These are phyloP conservation scores for Mollisiaceae sp. DNA, from an alignment of 2,329 filamentous ascomycete genomes.

Conservation along the genomic window DNA sequence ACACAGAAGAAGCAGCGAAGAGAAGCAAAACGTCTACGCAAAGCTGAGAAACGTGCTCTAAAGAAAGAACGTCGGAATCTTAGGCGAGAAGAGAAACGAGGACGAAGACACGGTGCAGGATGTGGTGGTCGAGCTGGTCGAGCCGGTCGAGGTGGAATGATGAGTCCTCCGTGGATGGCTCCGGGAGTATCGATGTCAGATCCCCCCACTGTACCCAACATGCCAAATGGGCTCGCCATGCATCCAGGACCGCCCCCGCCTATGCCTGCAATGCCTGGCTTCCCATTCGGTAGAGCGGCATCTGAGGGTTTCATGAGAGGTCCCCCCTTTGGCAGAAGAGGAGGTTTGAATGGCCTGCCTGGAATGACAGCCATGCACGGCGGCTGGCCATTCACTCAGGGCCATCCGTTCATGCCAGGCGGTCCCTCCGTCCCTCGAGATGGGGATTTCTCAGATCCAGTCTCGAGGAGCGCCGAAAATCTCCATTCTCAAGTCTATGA, in stretches of 20 bases:
- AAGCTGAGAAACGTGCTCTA: slow-evolving; percentile 19
- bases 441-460: slow-evolving; percentile 6
- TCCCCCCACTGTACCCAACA: slow-evolving; percentile 5
- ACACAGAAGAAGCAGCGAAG: slow-evolving; percentile 42
- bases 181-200: background rate
- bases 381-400: slow-evolving; percentile 32
- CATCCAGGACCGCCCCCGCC: slow-evolving; percentile 12
- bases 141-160: background rate
- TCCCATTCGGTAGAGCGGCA: slow-evolving; percentile 27
- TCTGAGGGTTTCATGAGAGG: slow-evolving; percentile 19
- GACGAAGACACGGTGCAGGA: slow-evolving; percentile 42
- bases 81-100: slow-evolving; percentile 40
- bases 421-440: slow-evolving; percentile 14
- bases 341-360: background rate
- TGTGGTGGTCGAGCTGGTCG: slow-evolving; percentile 9
- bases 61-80: slow-evolving; percentile 30
- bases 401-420: slow-evolving; percentile 19
- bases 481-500: slow-evolving; percentile 32
- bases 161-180: slow-evolving; percentile 10
- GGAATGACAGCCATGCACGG: slow-evolving; percentile 28
- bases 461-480: slow-evolving; percentile 28
- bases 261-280: slow-evolving; percentile 15
- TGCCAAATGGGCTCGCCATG: background rate
- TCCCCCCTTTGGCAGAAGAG: slow-evolving; percentile 9
- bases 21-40: slow-evolving; percentile 33